Percentiles rank a stretch among this genome's conserved stretches.
These are phyloP conservation scores for Brassica rapa DNA, from an alignment of 345 rosid genomes.

Conservation along the genomic window DNA sequence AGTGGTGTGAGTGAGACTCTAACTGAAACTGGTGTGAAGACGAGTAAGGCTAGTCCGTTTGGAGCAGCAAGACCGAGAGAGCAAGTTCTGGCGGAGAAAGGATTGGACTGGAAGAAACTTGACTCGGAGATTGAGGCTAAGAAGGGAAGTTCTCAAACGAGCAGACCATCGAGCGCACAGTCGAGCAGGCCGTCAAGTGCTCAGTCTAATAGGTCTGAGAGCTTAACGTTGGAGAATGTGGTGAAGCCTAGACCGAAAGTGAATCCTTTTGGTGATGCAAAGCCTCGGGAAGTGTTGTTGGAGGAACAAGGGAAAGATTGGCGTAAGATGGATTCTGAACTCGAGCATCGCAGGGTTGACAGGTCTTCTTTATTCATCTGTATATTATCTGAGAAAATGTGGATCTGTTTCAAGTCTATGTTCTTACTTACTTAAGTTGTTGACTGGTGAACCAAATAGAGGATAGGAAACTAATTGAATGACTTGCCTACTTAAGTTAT, in stretches of 20 bases:
- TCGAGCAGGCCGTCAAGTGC: conserved; percentile 97
- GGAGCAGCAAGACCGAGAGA: conserved; percentile 96
- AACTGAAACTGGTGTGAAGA: conserved; percentile 41
- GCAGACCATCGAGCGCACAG: conserved; percentile 85
- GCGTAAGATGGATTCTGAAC: conserved; percentile 85
- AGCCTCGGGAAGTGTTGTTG: conserved; percentile 90
- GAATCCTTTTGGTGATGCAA: conserved; percentile 97
- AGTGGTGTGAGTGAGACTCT: conserved; percentile 42
- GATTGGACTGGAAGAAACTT: conserved; percentile 87
- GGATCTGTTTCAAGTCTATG: neutral
- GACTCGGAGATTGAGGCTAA: conserved; percentile 78
- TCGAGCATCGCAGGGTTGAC: conserved; percentile 84
- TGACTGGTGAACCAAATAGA: neutral
- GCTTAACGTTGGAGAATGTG: conserved; percentile 55
- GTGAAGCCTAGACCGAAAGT: conserved; percentile 74
- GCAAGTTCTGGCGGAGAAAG: conserved; percentile 88
- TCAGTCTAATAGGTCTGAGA: conserved; percentile 80
- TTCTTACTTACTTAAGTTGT: neutral
- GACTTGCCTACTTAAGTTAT: neutral
- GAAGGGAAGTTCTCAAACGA: conserved; percentile 51
- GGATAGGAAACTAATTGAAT: neutral
- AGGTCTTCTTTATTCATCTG: conserved; percentile 40
- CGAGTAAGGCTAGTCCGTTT: conserved; percentile 76
- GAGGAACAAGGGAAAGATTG: conserved; percentile 88
- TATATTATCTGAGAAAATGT: neutral